Conservation (phyloP, 2,329 filamentous ascomycete species). For the Diaporthe amygdali region DNA sequence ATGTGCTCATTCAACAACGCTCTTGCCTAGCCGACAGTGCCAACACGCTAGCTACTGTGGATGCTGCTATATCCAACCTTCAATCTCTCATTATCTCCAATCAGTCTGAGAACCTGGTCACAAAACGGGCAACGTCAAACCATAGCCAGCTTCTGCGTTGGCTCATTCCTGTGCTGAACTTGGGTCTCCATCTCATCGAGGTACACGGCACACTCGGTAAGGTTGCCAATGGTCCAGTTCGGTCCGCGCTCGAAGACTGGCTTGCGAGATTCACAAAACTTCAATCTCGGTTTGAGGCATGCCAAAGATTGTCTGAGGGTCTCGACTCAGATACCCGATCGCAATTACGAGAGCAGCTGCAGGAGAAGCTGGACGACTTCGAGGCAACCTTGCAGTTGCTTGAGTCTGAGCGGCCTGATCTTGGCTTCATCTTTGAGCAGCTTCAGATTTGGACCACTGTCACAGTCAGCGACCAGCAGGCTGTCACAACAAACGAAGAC, state of each 20-base stretch:
- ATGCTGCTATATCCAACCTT: conserved; percentile 42
- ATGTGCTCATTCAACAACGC: conserved; percentile 67
- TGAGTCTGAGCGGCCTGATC: conserved; percentile 55
- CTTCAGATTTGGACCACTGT: conserved; percentile 66
- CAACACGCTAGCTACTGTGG: conserved; percentile 44
- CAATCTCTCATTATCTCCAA: conserved; percentile 36
- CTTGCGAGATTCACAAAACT: conserved; percentile 51
- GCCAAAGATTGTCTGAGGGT: conserved; percentile 55
- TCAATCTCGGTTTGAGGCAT: conserved; percentile 43
- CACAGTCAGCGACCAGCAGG: conserved; percentile 24
- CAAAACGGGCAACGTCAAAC: conserved; percentile 27
- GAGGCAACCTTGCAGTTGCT: conserved; percentile 47
- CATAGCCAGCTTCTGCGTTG: conserved; percentile 51
- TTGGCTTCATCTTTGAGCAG: conserved; percentile 70
- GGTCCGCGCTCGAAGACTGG: conserved; percentile 55
- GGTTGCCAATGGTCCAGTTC: conserved; percentile 49
- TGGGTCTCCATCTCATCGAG: conserved; percentile 65
- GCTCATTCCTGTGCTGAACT: conserved; percentile 71
- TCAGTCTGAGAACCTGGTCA: conserved; percentile 29
- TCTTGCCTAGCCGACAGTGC: conserved; percentile 48
- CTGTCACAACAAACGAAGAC: conserved; percentile 27
- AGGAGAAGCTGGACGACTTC: conserved; percentile 43
- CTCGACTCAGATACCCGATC: conserved; percentile 49
- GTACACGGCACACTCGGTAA: conserved; percentile 71
- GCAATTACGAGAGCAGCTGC: conserved; percentile 40